Percentiles rank a stretch among this genome's conserved stretches.
These are phyloP conservation scores for Magnusiomyces suaveolens DNA, from an alignment of 1,139 yeast species.

Conservation along the genomic window DNA sequence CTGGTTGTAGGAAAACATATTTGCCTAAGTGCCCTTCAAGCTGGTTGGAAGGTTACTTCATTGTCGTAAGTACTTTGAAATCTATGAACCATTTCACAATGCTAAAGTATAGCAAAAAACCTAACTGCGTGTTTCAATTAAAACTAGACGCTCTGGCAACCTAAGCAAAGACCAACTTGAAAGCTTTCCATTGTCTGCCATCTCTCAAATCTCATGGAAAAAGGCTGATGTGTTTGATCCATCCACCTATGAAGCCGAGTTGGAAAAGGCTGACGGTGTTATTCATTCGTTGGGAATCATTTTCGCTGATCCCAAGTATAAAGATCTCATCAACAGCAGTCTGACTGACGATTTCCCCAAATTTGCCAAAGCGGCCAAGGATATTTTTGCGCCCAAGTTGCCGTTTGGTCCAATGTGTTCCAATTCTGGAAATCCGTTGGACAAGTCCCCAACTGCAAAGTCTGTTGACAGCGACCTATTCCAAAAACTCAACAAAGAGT, in stretches of 20 bases:
- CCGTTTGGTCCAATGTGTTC: background rate
- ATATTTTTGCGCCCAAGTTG: background rate
- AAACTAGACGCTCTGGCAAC: slow-evolving; percentile 14
- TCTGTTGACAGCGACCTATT: slow-evolving; percentile 36
- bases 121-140: slow-evolving; percentile 1
- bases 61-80: slow-evolving; percentile 36
- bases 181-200: slow-evolving; percentile 36
- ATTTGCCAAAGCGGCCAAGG: slow-evolving; percentile 2
- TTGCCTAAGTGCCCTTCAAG: slow-evolving; percentile 54
- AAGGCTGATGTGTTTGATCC: slow-evolving; percentile 62
- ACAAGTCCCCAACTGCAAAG: slow-evolving; percentile 5
- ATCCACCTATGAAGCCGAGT: slow-evolving; percentile 40
- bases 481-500: slow-evolving; percentile 56
- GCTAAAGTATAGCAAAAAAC: background rate
- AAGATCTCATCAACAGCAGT: slow-evolving; percentile 31
- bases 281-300: slow-evolving; percentile 79
- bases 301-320: slow-evolving; percentile 59
- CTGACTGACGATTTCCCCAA: background rate
- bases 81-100: background rate
- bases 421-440: slow-evolving; percentile 7
- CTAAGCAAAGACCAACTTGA: slow-evolving; percentile 39
- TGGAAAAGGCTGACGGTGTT: slow-evolving; percentile 50
- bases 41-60: slow-evolving; percentile 58
- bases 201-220: slow-evolving; percentile 51
- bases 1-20: slow-evolving; percentile 45